A percentile compares a stretch with the other conserved stretches of the same genome.
phyloP scores from a whole-genome alignment of 202 grass and related monocot genomes.

The Schoenoplectus triqueter region DNA sequence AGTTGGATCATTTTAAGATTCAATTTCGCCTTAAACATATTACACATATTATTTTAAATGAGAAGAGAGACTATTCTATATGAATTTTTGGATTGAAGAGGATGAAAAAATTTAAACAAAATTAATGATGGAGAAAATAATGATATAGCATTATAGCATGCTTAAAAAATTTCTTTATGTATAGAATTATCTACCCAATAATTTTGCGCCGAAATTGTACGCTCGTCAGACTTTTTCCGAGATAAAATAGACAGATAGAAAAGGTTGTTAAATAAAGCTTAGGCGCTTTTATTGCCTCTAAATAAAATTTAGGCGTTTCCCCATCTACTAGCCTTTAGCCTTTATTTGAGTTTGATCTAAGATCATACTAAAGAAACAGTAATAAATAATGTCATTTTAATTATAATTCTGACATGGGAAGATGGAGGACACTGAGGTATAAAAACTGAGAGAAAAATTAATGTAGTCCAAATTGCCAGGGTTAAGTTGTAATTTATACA shows the following conservation, averaged over 20 bases:
- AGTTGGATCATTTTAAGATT: too few species aligned
- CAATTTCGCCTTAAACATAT: too few species aligned
- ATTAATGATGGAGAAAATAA: too few species aligned
- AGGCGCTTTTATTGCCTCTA: not conserved
- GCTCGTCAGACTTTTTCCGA: not conserved
- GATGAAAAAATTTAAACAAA: too few species aligned
- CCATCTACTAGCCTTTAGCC: not conserved
- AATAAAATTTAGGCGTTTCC: not conserved
- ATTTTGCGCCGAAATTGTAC: constrained; percentile 1
- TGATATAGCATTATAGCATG: too few species aligned
- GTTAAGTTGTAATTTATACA: constrained; percentile 21
- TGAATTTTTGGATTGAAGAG: too few species aligned
- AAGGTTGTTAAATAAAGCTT: constrained; percentile 14
- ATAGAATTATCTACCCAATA: not conserved
- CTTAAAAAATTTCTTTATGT: too few species aligned
- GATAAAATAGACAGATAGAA: not conserved
- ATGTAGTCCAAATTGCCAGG: not conserved
- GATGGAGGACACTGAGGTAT: not conserved
- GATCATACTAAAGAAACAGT: not conserved
- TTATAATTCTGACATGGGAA: constrained; percentile 11
- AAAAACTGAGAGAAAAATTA: not conserved
- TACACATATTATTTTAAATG: too few species aligned
- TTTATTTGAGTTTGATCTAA: constrained; percentile 25
- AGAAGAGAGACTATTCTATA: too few species aligned
- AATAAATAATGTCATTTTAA: not conserved